Percentiles rank a stretch among this genome's conserved stretches.
Conservation (phyloP, 495 filamentous ascomycete genomes). For the Elasticomyces elasticus region DNA sequence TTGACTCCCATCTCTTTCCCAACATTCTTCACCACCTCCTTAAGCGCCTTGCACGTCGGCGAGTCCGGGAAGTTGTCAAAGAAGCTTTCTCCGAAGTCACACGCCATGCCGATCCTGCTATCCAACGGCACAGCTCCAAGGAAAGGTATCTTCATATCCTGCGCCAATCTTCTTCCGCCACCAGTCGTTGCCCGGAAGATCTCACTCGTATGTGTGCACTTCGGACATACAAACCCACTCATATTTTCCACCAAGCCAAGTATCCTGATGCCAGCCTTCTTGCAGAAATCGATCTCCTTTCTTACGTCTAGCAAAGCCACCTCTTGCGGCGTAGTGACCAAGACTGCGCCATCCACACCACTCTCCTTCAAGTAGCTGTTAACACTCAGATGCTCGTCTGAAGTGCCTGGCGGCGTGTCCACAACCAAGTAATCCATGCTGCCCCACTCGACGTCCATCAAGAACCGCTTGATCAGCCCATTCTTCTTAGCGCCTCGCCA, state of each 20-base stretch:
- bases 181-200: constrained; percentile 91
- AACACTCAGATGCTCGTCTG: constrained; percentile 87
- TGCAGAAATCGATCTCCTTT: constrained; percentile 94
- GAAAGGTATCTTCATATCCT: constrained; percentile 78
- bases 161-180: constrained; percentile 65
- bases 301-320: constrained; percentile 85
- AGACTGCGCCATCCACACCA: constrained; percentile 82
- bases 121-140: constrained; percentile 88
- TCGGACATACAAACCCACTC: constrained; percentile 89
- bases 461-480: constrained; percentile 90
- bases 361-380: constrained; percentile 79
- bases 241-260: constrained; percentile 95
- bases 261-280: constrained; percentile 81
- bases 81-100: constrained; percentile 95
- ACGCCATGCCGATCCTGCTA: constrained; percentile 87
- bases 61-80: constrained; percentile 88
- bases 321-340: constrained; percentile 93
- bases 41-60: constrained; percentile 37
- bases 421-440: constrained; percentile 86
- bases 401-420: constrained; percentile 90
- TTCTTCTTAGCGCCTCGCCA: constrained; percentile 99
- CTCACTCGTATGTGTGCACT: constrained; percentile 67
- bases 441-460: constrained; percentile 97
- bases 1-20: constrained; percentile 10
- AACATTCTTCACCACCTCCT: constrained; percentile 20